phyloP scores from a whole-genome alignment of 139 green algal species.

The Mesostigma viride region DNA sequence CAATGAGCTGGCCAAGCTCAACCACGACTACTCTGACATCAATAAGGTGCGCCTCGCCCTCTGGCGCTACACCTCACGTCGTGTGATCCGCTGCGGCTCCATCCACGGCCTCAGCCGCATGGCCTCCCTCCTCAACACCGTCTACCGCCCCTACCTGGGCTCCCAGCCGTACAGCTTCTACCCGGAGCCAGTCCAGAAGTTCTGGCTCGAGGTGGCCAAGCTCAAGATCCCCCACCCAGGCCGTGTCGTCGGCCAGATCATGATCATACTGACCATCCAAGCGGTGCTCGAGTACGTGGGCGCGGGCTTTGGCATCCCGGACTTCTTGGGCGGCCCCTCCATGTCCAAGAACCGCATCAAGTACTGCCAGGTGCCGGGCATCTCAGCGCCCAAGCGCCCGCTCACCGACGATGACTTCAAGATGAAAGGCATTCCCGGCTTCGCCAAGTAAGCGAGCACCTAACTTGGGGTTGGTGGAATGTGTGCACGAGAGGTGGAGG shows the following conservation, averaged over 20 bases:
- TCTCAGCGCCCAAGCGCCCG: too few relatives aligned
- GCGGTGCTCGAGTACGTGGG: constrained; percentile 32
- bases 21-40: background rate
- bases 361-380: too few relatives aligned
- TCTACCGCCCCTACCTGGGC: constrained; percentile 72
- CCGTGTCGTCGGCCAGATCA: constrained; percentile 47
- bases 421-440: too few relatives aligned
- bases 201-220: constrained; percentile 33
- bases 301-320: too few relatives aligned
- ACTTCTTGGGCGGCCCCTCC: too few relatives aligned
- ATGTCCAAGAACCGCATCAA: too few relatives aligned
- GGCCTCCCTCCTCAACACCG: constrained; percentile 79
- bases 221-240: constrained; percentile 89
- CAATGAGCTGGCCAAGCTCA: constrained; percentile 12
- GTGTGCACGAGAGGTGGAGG: too few relatives aligned
- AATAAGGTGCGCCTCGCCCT: constrained; percentile 9
- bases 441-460: too few relatives aligned
- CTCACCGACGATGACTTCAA: too few relatives aligned
- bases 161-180: constrained; percentile 14
- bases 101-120: constrained; percentile 85
- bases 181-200: background rate
- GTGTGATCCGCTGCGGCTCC: constrained; percentile 44
- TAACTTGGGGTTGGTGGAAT: too few relatives aligned
- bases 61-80: background rate
- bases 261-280: constrained; percentile 38